A percentile compares a stretch with the other conserved stretches of the same genome.
Evolutionary conservation across 129 eudicot species (phyloP).

Genomic region (Cynara cardunculus): DNA sequence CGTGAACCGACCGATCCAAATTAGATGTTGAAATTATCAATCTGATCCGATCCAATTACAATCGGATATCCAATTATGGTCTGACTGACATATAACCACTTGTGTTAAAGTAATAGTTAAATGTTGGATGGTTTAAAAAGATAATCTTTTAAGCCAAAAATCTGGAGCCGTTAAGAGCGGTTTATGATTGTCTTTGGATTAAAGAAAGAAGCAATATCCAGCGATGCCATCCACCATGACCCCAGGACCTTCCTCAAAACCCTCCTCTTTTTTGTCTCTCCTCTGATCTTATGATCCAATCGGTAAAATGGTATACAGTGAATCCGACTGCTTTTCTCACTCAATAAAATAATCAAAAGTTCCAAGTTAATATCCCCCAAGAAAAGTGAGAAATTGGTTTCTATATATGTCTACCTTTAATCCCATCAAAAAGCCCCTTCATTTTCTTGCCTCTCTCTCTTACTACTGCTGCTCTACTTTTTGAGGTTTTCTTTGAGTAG

Average conservation of each 20-base stretch:
- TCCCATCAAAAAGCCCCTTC: constrained; percentile 7
- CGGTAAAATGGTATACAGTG: constrained; percentile 9
- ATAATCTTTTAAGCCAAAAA: not conserved
- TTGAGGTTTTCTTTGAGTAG: not conserved
- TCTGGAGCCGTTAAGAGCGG: constrained; percentile 1
- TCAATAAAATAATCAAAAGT: constrained; percentile 18
- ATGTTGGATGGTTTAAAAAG: not conserved
- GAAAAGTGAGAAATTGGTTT: constrained; percentile 30
- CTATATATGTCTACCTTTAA: constrained; percentile 28
- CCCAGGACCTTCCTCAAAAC: not conserved
- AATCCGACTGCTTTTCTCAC: constrained; percentile 15
- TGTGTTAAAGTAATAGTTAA: too few relatives aligned
- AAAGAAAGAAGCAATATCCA: not conserved
- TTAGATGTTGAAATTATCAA: too few relatives aligned
- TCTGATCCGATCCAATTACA: too few relatives aligned
- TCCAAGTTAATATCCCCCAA: constrained; percentile 6
- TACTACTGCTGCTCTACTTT: not conserved
- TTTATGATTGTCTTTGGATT: not conserved
- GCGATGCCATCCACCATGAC: constrained; percentile 6
- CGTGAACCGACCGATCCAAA: too few relatives aligned
- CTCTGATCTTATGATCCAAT: not conserved
- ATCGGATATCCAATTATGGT: too few relatives aligned
- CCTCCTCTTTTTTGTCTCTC: not conserved
- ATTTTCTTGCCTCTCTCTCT: constrained; percentile 3
- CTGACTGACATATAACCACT: too few relatives aligned